Evolutionary conservation across 805 yeast genomes (phyloP).

Genomic region (Myxozyma mucilagina): DNA sequence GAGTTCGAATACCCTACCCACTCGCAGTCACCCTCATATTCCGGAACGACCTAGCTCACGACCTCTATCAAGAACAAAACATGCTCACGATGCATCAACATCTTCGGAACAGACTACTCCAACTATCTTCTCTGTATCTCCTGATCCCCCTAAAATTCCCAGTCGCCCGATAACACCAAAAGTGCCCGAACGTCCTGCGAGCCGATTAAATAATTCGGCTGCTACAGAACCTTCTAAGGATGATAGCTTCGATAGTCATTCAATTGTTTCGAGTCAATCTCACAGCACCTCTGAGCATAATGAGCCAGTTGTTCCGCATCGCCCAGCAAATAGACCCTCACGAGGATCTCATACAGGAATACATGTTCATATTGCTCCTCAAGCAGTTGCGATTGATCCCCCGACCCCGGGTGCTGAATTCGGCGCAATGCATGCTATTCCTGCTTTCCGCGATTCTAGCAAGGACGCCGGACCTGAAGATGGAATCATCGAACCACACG

Average conservation of each 20-base stretch:
- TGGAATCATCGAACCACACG: not conserved
- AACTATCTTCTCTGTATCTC: not conserved
- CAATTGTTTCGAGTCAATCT: not conserved
- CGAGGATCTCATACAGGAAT: not conserved
- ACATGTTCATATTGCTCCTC: conserved; percentile 20
- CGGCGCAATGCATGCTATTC: conserved; percentile 1
- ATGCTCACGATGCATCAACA: not conserved
- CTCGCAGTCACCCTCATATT: not conserved
- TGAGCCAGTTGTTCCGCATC: conserved; percentile 4
- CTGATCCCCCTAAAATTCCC: conserved; percentile 14
- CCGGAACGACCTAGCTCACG: conserved; percentile 7
- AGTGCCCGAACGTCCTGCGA: conserved; percentile 3
- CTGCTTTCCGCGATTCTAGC: conserved; percentile 6
- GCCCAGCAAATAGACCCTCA: conserved; percentile 12
- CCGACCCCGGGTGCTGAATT: not conserved
- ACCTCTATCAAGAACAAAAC: not conserved
- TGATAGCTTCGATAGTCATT: not conserved
- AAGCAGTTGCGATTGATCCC: conserved; percentile 14
- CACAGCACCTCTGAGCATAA: not conserved
- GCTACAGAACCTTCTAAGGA: no score
- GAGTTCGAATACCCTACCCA: not conserved
- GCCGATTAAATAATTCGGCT: not conserved
- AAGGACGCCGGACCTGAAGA: not conserved
- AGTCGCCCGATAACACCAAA: conserved; percentile 9
- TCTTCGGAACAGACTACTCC: not conserved